phyloP scores from a whole-genome alignment of 1,284 basidiomycete genomes.

The Inonotus hispidus region DNA sequence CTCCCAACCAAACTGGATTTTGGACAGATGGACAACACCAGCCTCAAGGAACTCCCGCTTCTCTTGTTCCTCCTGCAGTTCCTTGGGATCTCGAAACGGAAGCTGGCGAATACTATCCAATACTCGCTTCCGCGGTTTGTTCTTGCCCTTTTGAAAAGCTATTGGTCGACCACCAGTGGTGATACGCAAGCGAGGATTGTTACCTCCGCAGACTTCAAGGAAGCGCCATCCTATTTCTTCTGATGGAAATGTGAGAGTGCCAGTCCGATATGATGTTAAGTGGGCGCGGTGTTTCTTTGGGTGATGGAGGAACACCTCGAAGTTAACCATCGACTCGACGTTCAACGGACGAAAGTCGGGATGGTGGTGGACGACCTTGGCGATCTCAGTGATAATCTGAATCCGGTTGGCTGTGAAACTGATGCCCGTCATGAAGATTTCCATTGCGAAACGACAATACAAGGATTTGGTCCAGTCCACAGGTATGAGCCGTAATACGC shows the following conservation, averaged over 20 bases:
- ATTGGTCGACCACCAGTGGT: slow-evolving; percentile 31
- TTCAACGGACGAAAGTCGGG: slow-evolving; percentile 32
- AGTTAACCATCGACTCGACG: slow-evolving; percentile 36
- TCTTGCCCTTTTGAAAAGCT: slow-evolving; percentile 35
- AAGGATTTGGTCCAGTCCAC: not conserved
- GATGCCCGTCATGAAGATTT: slow-evolving; percentile 35
- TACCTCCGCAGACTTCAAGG: slow-evolving; percentile 38
- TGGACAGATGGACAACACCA: slow-evolving; percentile 28
- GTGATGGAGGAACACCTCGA: slow-evolving; percentile 41
- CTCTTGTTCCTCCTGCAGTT: slow-evolving; percentile 13
- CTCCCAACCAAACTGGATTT: slow-evolving; percentile 49
- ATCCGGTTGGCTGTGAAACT: slow-evolving; percentile 29
- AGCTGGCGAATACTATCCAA: slow-evolving; percentile 37
- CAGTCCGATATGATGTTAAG: slow-evolving; percentile 29
- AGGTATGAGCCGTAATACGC: not conserved
- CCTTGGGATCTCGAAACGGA: slow-evolving; percentile 42
- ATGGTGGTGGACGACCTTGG: slow-evolving; percentile 38
- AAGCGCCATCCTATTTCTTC: slow-evolving; percentile 37
- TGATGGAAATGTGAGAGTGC: slow-evolving; percentile 45
- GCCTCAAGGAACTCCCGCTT: slow-evolving; percentile 24
- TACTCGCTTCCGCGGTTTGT: slow-evolving; percentile 29
- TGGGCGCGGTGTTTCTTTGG: slow-evolving; percentile 26
- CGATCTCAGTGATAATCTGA: slow-evolving; percentile 36
- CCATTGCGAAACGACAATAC: slow-evolving; percentile 24
- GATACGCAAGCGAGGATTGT: slow-evolving; percentile 22